A percentile compares a stretch with the other conserved stretches of the same genome.
phyloP scores from a whole-genome alignment of 164 flowering plant genomes.

The Nelumbo lutea region DNA sequence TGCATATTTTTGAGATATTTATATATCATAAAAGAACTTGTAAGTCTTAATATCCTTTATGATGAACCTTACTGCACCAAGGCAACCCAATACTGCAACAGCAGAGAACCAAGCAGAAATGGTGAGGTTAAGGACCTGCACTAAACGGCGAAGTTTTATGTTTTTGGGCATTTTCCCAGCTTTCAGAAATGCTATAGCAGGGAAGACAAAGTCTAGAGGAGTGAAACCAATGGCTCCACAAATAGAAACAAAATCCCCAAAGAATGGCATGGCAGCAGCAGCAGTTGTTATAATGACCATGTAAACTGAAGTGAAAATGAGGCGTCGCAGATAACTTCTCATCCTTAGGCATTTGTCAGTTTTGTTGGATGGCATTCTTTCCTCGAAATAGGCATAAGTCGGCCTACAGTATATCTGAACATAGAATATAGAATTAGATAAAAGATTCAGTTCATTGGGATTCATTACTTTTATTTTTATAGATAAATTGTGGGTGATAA shows the following conservation, averaged over 20 bases:
- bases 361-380: constrained; percentile 18
- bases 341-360: background rate
- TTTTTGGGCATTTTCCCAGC: constrained; percentile 42
- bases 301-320: constrained; percentile 31
- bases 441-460: background rate
- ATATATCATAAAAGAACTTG: background rate
- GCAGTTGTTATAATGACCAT: constrained; percentile 34
- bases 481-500: too few species aligned
- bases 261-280: constrained; percentile 67
- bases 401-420: constrained; percentile 65
- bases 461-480: too few species aligned
- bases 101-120: constrained; percentile 48
- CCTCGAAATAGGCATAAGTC: constrained; percentile 46
- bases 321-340: constrained; percentile 18
- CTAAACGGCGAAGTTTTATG: constrained; percentile 5
- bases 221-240: constrained; percentile 74
- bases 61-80: constrained; percentile 46
- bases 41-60: constrained; percentile 23
- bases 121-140: constrained; percentile 21
- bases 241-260: constrained; percentile 59
- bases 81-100: constrained; percentile 54
- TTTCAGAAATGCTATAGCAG: constrained; percentile 47
- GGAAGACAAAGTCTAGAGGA: constrained; percentile 60
- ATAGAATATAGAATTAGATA: background rate
- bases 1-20: background rate